Evolutionary conservation across 208 protist genomes (phyloP).

Genomic region (Acanthamoeba sp.): DNA sequence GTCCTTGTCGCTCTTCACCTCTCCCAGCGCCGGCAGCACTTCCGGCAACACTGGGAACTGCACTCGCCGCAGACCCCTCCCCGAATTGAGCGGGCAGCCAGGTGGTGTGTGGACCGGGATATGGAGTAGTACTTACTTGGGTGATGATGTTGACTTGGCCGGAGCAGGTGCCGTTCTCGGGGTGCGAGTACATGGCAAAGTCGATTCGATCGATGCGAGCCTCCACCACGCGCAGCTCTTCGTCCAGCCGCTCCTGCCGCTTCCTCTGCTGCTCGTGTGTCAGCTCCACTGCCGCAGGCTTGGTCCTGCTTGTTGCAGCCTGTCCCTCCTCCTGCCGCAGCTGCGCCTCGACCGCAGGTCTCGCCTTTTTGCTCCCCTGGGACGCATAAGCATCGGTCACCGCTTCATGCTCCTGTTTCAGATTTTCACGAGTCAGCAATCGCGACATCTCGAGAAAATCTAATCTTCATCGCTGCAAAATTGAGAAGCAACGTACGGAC

Average conservation of each 20-base stretch:
- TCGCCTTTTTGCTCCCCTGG: too few species aligned
- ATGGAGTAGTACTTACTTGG: background rate
- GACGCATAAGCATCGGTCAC: too few species aligned
- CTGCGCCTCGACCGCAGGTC: too few species aligned
- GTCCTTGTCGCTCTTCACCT: background rate
- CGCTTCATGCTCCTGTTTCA: too few species aligned
- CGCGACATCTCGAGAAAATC: too few species aligned
- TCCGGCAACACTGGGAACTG: conserved; percentile 28
- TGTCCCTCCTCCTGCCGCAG: too few species aligned
- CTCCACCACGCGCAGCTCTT: background rate
- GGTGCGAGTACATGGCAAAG: background rate
- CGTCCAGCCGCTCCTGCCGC: background rate
- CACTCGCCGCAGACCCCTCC: background rate
- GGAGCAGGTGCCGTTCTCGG: background rate
- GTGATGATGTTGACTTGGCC: conserved; percentile 36
- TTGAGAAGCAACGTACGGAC: too few species aligned
- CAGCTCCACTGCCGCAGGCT: background rate
- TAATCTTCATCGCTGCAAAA: too few species aligned
- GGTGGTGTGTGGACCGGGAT: too few species aligned
- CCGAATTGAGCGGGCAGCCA: too few species aligned
- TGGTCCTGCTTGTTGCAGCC: too few species aligned
- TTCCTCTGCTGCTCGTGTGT: background rate
- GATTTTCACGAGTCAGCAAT: too few species aligned
- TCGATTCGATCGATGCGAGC: background rate
- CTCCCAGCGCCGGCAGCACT: background rate